Percentiles rank a stretch among this genome's conserved stretches.
These are phyloP conservation scores for Chenopodium quinoa DNA, from an alignment of 148 eudicot genomes.

Conservation along the genomic window DNA sequence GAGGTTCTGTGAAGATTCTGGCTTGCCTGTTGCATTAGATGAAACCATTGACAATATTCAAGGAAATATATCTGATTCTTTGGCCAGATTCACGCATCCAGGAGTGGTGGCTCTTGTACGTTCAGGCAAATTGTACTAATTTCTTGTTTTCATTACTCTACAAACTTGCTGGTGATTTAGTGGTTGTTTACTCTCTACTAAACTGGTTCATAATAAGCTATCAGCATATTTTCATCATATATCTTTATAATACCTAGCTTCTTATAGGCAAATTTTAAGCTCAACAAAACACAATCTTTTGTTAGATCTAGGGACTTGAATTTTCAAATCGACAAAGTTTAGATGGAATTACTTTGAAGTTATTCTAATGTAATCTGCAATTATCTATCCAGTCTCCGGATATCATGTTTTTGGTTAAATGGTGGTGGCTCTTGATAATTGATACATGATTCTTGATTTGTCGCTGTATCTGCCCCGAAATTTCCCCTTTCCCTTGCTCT, in stretches of 20 bases:
- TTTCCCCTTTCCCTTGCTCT: not conserved
- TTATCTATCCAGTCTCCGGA: too few relatives aligned
- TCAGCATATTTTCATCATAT: not conserved
- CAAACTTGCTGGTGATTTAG: not conserved
- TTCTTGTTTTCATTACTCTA: not conserved
- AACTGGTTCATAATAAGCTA: not conserved
- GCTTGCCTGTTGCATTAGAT: constrained; percentile 90
- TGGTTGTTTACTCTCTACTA: not conserved
- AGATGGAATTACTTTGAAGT: too few relatives aligned
- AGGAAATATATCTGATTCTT: constrained; percentile 48
- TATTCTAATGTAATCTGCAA: too few relatives aligned
- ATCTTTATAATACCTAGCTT: not conserved
- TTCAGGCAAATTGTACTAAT: constrained; percentile 12
- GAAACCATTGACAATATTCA: constrained; percentile 69
- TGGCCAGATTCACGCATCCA: constrained; percentile 65
- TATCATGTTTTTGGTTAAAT: not conserved
- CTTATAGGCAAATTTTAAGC: not conserved
- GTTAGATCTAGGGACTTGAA: not conserved
- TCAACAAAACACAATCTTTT: not conserved
- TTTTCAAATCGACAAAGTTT: not conserved
- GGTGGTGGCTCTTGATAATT: not conserved
- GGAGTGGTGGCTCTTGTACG: constrained; percentile 91
- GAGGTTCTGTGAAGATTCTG: constrained; percentile 83
- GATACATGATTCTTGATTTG: not conserved
- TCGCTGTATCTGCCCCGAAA: not conserved